Conservation (phyloP, 257 asterid species). For the Cordia subcordata region DNA sequence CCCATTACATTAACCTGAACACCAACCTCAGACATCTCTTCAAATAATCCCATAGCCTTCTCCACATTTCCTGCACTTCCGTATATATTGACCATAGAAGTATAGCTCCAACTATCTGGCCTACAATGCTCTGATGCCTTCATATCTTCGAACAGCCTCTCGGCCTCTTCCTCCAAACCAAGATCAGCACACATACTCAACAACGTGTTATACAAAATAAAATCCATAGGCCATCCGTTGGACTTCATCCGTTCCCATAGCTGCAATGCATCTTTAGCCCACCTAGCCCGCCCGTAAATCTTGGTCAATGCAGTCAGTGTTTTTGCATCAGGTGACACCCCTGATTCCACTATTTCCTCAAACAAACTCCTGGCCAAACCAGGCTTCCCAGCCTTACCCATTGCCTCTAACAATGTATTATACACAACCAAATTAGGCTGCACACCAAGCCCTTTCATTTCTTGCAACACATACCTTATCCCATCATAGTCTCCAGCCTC, state of each 20-base stretch:
- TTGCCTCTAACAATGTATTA: slow-evolving; percentile 77
- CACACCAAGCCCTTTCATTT: slow-evolving; percentile 72
- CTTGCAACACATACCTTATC: slow-evolving; percentile 68
- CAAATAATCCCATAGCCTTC: slow-evolving; percentile 76
- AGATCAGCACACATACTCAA: slow-evolving; percentile 96
- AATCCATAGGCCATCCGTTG: slow-evolving; percentile 89
- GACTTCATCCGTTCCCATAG: slow-evolving; percentile 84
- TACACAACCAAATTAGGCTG: slow-evolving; percentile 80
- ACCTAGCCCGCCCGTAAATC: slow-evolving; percentile 89
- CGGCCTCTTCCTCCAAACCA: slow-evolving; percentile 86
- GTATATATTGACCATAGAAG: slow-evolving; percentile 84
- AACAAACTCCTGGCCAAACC: slow-evolving; percentile 81
- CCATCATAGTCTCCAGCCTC: slow-evolving; percentile 94
- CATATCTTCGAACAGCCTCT: slow-evolving; percentile 70
- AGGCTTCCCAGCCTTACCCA: slow-evolving; percentile 91
- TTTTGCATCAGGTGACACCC: slow-evolving; percentile 66
- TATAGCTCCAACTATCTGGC: slow-evolving; percentile 87
- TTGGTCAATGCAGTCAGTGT: slow-evolving; percentile 76
- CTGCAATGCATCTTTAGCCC: slow-evolving; percentile 84
- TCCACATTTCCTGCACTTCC: slow-evolving; percentile 78
- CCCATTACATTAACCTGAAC: slow-evolving; percentile 86
- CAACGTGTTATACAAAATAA: slow-evolving; percentile 74
- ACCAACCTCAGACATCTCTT: slow-evolving; percentile 54
- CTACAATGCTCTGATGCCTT: slow-evolving; percentile 44
- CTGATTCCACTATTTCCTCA: slow-evolving; percentile 85